phyloP scores from a whole-genome alignment of 345 rosid genomes.

The Populus euphratica region DNA sequence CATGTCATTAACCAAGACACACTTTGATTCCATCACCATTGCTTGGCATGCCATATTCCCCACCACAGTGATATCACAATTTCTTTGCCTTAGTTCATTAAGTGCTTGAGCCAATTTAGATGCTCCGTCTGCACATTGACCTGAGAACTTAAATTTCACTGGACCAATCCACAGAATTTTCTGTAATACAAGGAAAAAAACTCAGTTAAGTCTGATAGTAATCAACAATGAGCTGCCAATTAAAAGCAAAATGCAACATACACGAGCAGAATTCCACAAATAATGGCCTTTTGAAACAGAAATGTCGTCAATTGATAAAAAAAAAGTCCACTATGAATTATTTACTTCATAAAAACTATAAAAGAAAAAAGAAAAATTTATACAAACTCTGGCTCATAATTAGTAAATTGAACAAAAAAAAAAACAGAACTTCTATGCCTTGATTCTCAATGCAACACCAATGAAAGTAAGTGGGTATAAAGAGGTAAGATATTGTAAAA shows the following conservation, averaged over 20 bases:
- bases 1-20: slow-evolving; percentile 19
- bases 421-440: neutral
- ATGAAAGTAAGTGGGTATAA: too few relatives aligned
- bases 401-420: neutral
- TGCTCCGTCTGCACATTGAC: slow-evolving; percentile 30
- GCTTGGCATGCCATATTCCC: slow-evolving; percentile 43
- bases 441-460: too few relatives aligned
- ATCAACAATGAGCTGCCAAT: neutral
- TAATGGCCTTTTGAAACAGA: too few relatives aligned
- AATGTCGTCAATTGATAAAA: too few relatives aligned
- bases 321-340: neutral
- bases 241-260: too few relatives aligned
- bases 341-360: neutral
- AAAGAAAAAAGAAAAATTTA: too few relatives aligned
- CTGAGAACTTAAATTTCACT: slow-evolving; percentile 37
- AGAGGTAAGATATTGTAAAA: too few relatives aligned
- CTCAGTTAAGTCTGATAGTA: slow-evolving; percentile 3
- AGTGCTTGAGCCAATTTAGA: slow-evolving; percentile 41
- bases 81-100: slow-evolving; percentile 27
- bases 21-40: slow-evolving; percentile 30
- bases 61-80: slow-evolving; percentile 45
- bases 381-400: neutral
- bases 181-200: slow-evolving; percentile 28
- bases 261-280: too few relatives aligned
- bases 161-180: slow-evolving; percentile 64